Conservation (phyloP, 352 stramenopile species). For the Pythium chondricola region DNA sequence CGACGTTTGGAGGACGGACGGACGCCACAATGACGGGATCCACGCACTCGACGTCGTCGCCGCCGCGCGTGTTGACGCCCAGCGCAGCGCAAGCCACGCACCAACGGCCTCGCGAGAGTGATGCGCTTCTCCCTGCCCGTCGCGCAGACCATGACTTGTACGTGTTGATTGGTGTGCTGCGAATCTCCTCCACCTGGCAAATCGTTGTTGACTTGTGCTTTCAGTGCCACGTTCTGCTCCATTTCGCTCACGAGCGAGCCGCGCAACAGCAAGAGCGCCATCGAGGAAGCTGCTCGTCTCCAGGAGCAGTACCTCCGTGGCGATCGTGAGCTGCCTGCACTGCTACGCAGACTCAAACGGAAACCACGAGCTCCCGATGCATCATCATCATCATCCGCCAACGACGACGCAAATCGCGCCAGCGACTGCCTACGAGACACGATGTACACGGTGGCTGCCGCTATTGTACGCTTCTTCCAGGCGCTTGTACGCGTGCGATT, state of each 20-base stretch:
- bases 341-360: constrained; percentile 7
- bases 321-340: constrained; percentile 6
- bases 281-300: constrained; percentile 29
- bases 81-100: too few relatives aligned
- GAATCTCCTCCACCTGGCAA: not conserved
- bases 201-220: not conserved
- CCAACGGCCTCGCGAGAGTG: constrained; percentile 5
- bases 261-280: constrained; percentile 27
- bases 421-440: not conserved
- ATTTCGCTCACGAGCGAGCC: constrained; percentile 53
- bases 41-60: constrained; percentile 13
- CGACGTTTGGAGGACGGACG: too few relatives aligned
- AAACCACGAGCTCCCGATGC: not conserved
- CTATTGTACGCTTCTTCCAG: not conserved
- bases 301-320: constrained; percentile 20
- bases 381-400: not conserved
- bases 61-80: constrained; percentile 17
- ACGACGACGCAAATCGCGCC: too few relatives aligned
- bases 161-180: not conserved
- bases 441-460: too few relatives aligned
- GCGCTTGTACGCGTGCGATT: constrained; percentile 3
- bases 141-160: constrained; percentile 14
- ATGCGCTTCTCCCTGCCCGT: constrained; percentile 7
- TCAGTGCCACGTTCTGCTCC: constrained; percentile 49
- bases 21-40: constrained; percentile 21